Conservation (phyloP, 345 rosid genomes). For the Eutrema japonicum region DNA sequence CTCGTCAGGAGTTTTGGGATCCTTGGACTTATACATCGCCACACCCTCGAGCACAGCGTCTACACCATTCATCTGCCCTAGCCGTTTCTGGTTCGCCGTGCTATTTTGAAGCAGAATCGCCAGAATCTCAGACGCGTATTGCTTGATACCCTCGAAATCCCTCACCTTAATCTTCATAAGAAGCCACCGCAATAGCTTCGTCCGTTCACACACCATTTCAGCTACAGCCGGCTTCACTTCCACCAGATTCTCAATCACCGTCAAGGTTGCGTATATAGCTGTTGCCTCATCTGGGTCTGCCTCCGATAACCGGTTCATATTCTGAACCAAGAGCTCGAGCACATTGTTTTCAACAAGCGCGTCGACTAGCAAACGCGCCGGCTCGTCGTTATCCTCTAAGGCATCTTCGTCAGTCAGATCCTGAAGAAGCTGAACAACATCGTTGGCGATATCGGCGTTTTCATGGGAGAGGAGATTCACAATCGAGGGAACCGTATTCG, state of each 20-base stretch:
- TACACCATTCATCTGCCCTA: slow-evolving; percentile 97
- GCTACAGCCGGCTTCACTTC: slow-evolving; percentile 94
- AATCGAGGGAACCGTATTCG: slow-evolving; percentile 75
- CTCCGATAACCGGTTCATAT: slow-evolving; percentile 79
- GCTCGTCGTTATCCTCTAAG: slow-evolving; percentile 85
- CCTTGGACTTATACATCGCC: slow-evolving; percentile 90
- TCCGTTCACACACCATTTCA: slow-evolving; percentile 85
- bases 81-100: slow-evolving; percentile 77
- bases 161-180: slow-evolving; percentile 75
- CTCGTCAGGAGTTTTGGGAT: slow-evolving; percentile 87
- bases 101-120: slow-evolving; percentile 89
- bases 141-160: slow-evolving; percentile 90
- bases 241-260: slow-evolving; percentile 87
- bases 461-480: slow-evolving; percentile 87
- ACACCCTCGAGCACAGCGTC: slow-evolving; percentile 92
- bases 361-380: slow-evolving; percentile 72
- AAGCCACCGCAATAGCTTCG: slow-evolving; percentile 82
- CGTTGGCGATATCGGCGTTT: slow-evolving; percentile 82
- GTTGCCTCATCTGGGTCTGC: slow-evolving; percentile 78
- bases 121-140: slow-evolving; percentile 90
- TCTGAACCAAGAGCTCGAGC: slow-evolving; percentile 88
- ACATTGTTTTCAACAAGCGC: slow-evolving; percentile 79
- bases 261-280: slow-evolving; percentile 73
- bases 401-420: slow-evolving; percentile 95
- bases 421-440: slow-evolving; percentile 85